A percentile compares a stretch with the other conserved stretches of the same genome.
Evolutionary conservation across 495 filamentous ascomycete genomes (phyloP).

Genomic region (Pseudomonodictys pantanalensis): DNA sequence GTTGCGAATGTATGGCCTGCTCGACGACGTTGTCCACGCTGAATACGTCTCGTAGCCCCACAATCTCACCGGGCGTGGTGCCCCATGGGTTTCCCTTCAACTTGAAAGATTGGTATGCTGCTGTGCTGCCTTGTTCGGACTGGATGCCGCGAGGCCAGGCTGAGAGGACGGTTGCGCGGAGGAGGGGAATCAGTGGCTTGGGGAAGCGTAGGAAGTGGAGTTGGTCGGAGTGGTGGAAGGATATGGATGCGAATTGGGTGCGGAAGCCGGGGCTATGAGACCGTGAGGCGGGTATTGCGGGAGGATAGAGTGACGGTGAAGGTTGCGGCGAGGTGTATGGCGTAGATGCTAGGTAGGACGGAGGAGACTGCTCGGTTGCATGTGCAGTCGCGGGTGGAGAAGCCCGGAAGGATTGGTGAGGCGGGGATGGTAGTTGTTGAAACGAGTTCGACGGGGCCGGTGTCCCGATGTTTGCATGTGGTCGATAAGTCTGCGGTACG

Average conservation of each 20-base stretch:
- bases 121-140: not conserved
- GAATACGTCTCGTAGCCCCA: not conserved
- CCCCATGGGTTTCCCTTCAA: constrained; percentile 11
- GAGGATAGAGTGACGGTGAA: not conserved
- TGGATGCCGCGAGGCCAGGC: constrained; percentile 11
- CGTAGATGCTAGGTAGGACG: not conserved
- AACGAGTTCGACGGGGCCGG: not conserved
- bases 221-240: not conserved
- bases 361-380: not conserved
- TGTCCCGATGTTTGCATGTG: not conserved
- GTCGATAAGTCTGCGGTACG: not conserved
- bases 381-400: not conserved
- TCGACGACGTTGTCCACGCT: not conserved
- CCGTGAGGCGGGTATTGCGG: not conserved
- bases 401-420: not conserved
- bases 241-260: constrained; percentile 6
- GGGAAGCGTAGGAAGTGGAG: constrained; percentile 11
- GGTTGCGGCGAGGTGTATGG: not conserved
- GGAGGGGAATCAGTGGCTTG: not conserved
- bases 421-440: not conserved
- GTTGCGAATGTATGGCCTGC: not conserved
- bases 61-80: not conserved
- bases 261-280: not conserved
- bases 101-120: not conserved
- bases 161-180: constrained; percentile 12